Conservation (phyloP, 306 rosid species). For the Castanea sativa region DNA sequence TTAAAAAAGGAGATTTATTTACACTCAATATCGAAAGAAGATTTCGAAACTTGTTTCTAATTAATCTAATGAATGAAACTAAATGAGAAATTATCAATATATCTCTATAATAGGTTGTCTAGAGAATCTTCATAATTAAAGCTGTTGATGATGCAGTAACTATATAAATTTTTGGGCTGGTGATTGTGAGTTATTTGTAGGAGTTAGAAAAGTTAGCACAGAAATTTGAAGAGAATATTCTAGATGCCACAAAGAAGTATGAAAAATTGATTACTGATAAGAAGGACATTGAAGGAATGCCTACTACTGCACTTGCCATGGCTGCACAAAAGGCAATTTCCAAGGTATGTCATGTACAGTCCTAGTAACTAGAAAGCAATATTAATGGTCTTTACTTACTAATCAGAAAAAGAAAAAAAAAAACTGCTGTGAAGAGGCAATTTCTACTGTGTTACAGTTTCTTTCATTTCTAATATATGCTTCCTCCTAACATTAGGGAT, state of each 20-base stretch:
- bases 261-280: slow-evolving; percentile 79
- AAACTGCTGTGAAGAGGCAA: neutral
- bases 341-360: slow-evolving; percentile 49
- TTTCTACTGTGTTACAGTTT: neutral
- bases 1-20: too few relatives aligned
- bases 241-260: slow-evolving; percentile 95
- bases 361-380: too few relatives aligned
- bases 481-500: slow-evolving; percentile 51
- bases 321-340: slow-evolving; percentile 91
- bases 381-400: too few relatives aligned
- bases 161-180: neutral
- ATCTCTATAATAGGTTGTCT: neutral
- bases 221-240: slow-evolving; percentile 80
- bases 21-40: neutral
- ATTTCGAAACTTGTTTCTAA: neutral
- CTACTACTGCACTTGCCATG: slow-evolving; percentile 92
- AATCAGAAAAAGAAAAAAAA: too few relatives aligned
- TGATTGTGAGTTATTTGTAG: slow-evolving; percentile 35
- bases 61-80: neutral
- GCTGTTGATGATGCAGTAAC: neutral
- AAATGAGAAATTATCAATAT: neutral
- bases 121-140: neutral
- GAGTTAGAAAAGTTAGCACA: slow-evolving; percentile 78
- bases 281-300: slow-evolving; percentile 82
- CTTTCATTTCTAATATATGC: neutral